These are phyloP conservation scores for Carex arenaria DNA, from an alignment of 202 grass and related monocot species.

Conservation along the genomic window DNA sequence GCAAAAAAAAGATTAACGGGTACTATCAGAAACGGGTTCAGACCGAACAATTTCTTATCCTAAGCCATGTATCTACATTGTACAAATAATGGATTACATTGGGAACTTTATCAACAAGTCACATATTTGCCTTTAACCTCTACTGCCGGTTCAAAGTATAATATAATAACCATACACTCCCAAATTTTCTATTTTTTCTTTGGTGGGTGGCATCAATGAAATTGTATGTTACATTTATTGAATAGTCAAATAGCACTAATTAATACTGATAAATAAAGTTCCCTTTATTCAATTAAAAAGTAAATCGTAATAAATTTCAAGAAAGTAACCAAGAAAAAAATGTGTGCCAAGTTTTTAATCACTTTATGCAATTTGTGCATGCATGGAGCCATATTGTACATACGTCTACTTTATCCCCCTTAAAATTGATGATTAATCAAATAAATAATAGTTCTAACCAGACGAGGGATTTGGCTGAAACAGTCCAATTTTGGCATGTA, in stretches of 20 bases:
- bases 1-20: too few relatives aligned
- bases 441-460: conserved; percentile 21
- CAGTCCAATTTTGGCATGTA: not conserved
- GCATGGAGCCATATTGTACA: conserved; percentile 78
- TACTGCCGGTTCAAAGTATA: not conserved
- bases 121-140: not conserved
- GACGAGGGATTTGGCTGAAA: conserved; percentile 36
- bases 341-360: conserved; percentile 21
- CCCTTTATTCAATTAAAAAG: not conserved
- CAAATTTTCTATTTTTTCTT: not conserved
- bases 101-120: not conserved
- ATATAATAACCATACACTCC: not conserved
- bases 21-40: too few relatives aligned
- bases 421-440: conserved; percentile 20
- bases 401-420: conserved; percentile 31
- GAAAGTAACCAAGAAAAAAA: not conserved
- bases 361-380: conserved; percentile 80
- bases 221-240: not conserved
- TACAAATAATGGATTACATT: conserved; percentile 12
- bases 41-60: too few relatives aligned
- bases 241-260: not conserved
- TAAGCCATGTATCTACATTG: conserved; percentile 90
- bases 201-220: not conserved
- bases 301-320: not conserved
- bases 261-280: conserved; percentile 5